phyloP scores from a whole-genome alignment of 345 rosid species.

The Salix arbutifolia region DNA sequence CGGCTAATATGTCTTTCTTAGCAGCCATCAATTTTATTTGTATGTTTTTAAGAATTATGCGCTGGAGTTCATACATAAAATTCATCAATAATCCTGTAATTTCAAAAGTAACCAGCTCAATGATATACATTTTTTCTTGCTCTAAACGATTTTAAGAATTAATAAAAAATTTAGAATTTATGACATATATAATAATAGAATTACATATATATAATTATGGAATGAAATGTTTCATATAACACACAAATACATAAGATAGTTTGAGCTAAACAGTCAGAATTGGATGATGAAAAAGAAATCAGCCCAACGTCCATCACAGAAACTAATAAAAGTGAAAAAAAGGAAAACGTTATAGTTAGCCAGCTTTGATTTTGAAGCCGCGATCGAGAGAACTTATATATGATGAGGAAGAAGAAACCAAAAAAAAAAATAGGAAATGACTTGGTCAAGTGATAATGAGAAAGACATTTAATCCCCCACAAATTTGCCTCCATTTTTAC shows the following conservation, averaged over 20 bases:
- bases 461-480: constrained; percentile 20
- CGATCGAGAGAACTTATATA: not conserved
- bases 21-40: constrained; percentile 20
- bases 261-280: too few species aligned
- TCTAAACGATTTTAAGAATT: too few species aligned
- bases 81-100: too few species aligned
- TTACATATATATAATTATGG: too few species aligned
- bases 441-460: constrained; percentile 10
- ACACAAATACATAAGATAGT: too few species aligned
- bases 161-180: too few species aligned
- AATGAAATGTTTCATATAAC: too few species aligned
- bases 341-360: not conserved
- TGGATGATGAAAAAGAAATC: too few species aligned
- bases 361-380: not conserved
- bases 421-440: not conserved
- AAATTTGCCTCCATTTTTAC: not conserved
- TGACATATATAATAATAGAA: too few species aligned
- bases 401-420: not conserved
- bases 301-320: not conserved
- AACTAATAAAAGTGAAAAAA: not conserved
- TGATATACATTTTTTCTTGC: too few species aligned
- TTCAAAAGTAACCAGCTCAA: too few species aligned
- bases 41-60: not conserved
- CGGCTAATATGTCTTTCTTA: constrained; percentile 35
- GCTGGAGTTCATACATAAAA: too few species aligned